phyloP scores from a whole-genome alignment of 2,329 filamentous ascomycete genomes.

The Bipolaris victoriae region DNA sequence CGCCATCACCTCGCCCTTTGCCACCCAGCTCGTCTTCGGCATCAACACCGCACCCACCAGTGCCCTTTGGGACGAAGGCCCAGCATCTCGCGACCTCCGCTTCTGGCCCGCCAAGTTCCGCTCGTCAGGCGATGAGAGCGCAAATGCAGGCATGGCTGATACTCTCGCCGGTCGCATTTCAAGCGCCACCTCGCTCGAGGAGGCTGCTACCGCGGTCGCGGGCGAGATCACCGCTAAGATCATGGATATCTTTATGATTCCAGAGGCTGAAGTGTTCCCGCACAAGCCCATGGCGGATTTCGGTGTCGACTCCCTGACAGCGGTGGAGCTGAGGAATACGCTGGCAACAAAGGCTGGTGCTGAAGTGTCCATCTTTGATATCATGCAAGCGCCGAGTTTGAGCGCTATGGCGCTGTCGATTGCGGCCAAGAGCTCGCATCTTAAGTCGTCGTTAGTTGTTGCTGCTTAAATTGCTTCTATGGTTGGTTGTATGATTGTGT shows the following conservation, averaged over 20 bases:
- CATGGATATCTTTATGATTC: slow-evolving; percentile 6
- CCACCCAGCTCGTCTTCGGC: neutral
- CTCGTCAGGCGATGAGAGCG: neutral
- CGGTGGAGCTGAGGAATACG: slow-evolving; percentile 5
- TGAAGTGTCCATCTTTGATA: neutral
- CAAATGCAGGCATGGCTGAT: neutral
- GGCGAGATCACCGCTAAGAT: neutral
- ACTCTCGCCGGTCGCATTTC: neutral
- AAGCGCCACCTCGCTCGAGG: neutral
- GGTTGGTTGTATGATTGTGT: no score
- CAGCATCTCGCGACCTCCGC: neutral
- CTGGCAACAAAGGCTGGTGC: neutral
- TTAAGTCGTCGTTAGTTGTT: neutral
- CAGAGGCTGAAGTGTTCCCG: neutral
- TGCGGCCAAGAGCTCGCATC: neutral
- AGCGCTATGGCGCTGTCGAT: neutral
- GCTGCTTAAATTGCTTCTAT: neutral
- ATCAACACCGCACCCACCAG: neutral
- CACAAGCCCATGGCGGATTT: neutral
- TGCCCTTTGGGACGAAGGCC: neutral
- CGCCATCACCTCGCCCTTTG: neutral
- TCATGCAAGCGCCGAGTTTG: neutral
- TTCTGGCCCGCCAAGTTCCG: neutral
- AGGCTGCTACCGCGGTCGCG: neutral
- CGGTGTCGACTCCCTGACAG: slow-evolving; percentile 1